Percentiles rank a stretch among this genome's conserved stretches.
These are phyloP conservation scores for Fistulifera solaris DNA, from an alignment of 108 stramenopile genomes.

Conservation along the genomic window DNA sequence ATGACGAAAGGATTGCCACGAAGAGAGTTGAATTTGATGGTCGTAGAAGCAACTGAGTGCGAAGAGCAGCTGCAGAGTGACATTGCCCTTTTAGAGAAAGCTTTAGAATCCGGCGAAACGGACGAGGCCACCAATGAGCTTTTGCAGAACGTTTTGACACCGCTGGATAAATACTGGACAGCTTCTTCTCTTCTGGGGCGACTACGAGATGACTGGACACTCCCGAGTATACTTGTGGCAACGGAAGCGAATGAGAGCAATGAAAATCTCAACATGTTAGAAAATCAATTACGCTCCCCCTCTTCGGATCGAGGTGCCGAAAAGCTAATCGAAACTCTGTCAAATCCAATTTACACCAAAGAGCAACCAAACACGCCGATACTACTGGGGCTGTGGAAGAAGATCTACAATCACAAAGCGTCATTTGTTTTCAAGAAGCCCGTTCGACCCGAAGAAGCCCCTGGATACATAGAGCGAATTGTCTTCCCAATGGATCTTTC, in stretches of 20 bases:
- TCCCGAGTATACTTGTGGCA: slow-evolving; percentile 23
- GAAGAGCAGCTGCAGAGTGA: slow-evolving; percentile 59
- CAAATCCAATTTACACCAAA: slow-evolving; percentile 32
- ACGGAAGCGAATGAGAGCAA: background rate
- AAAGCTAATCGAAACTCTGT: slow-evolving; percentile 7
- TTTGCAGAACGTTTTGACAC: slow-evolving; percentile 49
- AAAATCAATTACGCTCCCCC: background rate
- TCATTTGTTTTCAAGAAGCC: slow-evolving; percentile 73
- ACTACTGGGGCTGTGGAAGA: slow-evolving; percentile 58
- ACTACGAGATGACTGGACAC: slow-evolving; percentile 61
- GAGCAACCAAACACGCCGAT: slow-evolving; percentile 30
- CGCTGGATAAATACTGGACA: slow-evolving; percentile 63
- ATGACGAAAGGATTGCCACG: slow-evolving; percentile 57
- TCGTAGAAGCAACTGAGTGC: slow-evolving; percentile 51
- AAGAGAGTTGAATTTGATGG: slow-evolving; percentile 49
- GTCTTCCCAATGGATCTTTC: slow-evolving; percentile 68
- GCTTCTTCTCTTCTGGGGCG: slow-evolving; percentile 66
- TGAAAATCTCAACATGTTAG: slow-evolving; percentile 5
- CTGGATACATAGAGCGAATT: slow-evolving; percentile 73
- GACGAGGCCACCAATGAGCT: slow-evolving; percentile 18
- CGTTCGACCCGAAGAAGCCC: slow-evolving; percentile 65
- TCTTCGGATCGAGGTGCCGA: background rate
- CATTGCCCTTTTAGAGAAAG: slow-evolving; percentile 39
- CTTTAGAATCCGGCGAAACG: slow-evolving; percentile 5
- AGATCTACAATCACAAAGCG: slow-evolving; percentile 60